Evolutionary conservation across 2,329 filamentous ascomycete species (phyloP).

Genomic region (Fusarium goolgardi): DNA sequence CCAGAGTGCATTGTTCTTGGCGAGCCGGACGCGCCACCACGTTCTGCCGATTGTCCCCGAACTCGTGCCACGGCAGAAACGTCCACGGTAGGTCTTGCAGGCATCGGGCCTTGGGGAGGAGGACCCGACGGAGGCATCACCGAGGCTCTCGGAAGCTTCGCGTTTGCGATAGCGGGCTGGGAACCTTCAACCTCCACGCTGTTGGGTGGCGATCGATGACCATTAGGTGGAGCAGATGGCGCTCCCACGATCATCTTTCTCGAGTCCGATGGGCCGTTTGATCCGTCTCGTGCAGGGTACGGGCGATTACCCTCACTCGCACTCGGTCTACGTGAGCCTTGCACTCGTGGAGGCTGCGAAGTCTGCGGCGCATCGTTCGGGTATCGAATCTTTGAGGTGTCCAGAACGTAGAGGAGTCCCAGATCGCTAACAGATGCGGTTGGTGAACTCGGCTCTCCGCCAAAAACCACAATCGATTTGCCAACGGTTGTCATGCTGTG

Average conservation of each 20-base stretch:
- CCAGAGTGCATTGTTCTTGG: slow-evolving; percentile 52
- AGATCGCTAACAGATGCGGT: slow-evolving; percentile 84
- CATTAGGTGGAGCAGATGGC: slow-evolving; percentile 54
- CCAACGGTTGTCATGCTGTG: slow-evolving; percentile 98
- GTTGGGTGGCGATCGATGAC: slow-evolving; percentile 55
- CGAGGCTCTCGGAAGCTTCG: slow-evolving; percentile 52
- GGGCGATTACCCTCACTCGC: slow-evolving; percentile 55
- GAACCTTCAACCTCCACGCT: slow-evolving; percentile 54
- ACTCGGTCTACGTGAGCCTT: slow-evolving; percentile 58
- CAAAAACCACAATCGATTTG: slow-evolving; percentile 91
- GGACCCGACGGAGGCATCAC: slow-evolving; percentile 59
- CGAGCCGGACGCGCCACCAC: slow-evolving; percentile 53
- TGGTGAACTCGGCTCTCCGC: slow-evolving; percentile 92
- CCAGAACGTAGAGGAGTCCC: slow-evolving; percentile 88
- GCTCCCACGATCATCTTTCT: slow-evolving; percentile 58
- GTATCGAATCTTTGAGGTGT: slow-evolving; percentile 96
- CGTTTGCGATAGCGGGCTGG: slow-evolving; percentile 50
- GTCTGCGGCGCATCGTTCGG: slow-evolving; percentile 74
- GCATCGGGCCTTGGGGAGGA: slow-evolving; percentile 66
- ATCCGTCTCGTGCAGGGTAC: slow-evolving; percentile 62
- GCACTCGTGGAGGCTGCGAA: slow-evolving; percentile 51
- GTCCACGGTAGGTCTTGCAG: slow-evolving; percentile 59
- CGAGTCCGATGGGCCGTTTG: slow-evolving; percentile 62
- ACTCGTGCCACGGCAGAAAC: slow-evolving; percentile 56
- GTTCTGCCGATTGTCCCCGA: slow-evolving; percentile 63